Evolutionary conservation across 164 flowering plant species (phyloP), one percentile per base, ranked within the genome.

Genomic region (Malania oleifera): DNA sequence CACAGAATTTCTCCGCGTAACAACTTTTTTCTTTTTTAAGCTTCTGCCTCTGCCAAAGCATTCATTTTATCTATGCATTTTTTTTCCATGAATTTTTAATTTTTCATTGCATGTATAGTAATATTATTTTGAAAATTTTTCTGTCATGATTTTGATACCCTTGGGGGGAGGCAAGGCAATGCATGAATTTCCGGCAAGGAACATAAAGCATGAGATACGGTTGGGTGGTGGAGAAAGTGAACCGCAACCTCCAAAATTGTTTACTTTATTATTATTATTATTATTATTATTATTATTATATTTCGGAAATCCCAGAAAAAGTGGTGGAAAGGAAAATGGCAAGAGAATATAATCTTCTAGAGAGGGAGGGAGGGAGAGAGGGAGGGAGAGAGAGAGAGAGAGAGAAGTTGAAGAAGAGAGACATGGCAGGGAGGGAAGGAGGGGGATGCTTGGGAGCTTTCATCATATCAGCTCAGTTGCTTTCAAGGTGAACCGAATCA

Each of bases 401-500:
- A 54, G 28, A 61, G 53, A 41, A n/a, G n/a, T n/a, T n/a, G 52
- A 34, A 24, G 25, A 46, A 57, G 27, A 53, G 74, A 40, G 70
- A 62, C 63, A 61, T 72, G 73, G 70, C 69, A 73, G 79, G 65
- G 40, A 59, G 63, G 39, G 40, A 59, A 60, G 39, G 22, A 54
- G 44, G 12, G 61, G 23, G 35, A 58, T 35, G 58, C 10, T 47
- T 45, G 49, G 65, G 60, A 62, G 65, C 67, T 70, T 72, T 72
- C 72, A 69, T 80, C 62, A 80, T n/a, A n/a, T 70, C 75, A 63
- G 39, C 49, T 49, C 73, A 67, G 56, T 70, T 67, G 69, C 67
- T 72, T 70, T 64, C 68, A 66, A 73, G 69, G 70, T 46, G 65
- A 78, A 75, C 70, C 56, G 60, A 78, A 75, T 72, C 83, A 77